Conservation (phyloP, 2,329 filamentous ascomycete genomes). For the Parastagonospora avenae region DNA sequence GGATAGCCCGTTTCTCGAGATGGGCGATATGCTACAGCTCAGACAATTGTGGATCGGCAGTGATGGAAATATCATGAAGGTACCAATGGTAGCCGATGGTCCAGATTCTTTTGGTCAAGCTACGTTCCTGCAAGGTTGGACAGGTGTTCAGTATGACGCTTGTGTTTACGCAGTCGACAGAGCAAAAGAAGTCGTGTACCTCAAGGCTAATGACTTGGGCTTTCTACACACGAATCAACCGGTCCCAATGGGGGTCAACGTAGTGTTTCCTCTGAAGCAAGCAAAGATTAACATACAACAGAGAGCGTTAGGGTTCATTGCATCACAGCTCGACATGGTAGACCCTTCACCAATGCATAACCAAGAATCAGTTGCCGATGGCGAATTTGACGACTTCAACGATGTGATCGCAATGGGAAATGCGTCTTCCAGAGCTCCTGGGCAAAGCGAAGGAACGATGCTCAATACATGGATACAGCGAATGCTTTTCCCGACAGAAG, state of each 20-base stretch:
- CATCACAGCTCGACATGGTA: slow-evolving; percentile 5
- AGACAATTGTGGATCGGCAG: slow-evolving; percentile 32
- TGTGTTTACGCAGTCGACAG: slow-evolving; percentile 29
- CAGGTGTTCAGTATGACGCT: slow-evolving; percentile 24
- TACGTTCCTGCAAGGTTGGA: slow-evolving; percentile 15
- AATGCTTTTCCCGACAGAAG: slow-evolving; percentile 52
- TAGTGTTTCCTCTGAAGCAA: slow-evolving; percentile 27
- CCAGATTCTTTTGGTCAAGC: background rate
- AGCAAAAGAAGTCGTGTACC: slow-evolving; percentile 26
- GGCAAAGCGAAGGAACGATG: background rate
- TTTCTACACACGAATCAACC: background rate
- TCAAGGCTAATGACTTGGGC: slow-evolving; percentile 22
- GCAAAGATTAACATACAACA: slow-evolving; percentile 9
- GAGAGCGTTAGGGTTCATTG: slow-evolving; percentile 13
- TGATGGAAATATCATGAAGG: slow-evolving; percentile 9
- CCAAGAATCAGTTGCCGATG: background rate
- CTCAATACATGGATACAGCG: slow-evolving; percentile 38
- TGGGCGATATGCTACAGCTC: slow-evolving; percentile 40
- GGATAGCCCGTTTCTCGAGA: slow-evolving; percentile 36
- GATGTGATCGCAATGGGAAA: background rate
- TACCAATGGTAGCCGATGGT: slow-evolving; percentile 3
- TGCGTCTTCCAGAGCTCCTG: background rate
- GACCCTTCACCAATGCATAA: background rate
- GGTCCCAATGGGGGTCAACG: slow-evolving; percentile 26
- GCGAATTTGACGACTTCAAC: background rate